Percentiles rank a stretch among this genome's conserved stretches.
These are phyloP conservation scores for Starmerella ratchasimensis DNA, from an alignment of 805 yeast genomes.

Conservation along the genomic window DNA sequence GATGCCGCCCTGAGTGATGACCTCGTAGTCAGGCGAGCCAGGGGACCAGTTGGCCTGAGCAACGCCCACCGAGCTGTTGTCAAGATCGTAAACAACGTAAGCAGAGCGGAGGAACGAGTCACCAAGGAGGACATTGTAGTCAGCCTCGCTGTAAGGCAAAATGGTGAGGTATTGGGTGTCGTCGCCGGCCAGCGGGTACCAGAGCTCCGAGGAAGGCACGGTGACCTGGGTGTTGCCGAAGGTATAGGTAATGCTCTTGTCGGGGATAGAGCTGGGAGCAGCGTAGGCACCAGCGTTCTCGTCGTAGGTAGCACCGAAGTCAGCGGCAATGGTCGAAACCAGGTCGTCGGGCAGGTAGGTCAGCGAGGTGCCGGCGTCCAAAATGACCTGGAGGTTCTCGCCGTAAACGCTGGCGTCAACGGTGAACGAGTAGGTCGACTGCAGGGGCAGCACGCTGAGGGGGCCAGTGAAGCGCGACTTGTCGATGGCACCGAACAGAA, in stretches of 20 bases:
- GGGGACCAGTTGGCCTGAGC: slow-evolving; percentile 34
- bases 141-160: slow-evolving; percentile 12
- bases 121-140: slow-evolving; percentile 36
- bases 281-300: slow-evolving; percentile 4
- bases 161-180: slow-evolving; percentile 5
- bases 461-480: slow-evolving; percentile 43
- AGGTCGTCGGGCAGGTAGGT: slow-evolving; percentile 30
- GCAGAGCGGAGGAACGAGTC: slow-evolving; percentile 51
- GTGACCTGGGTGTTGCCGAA: slow-evolving; percentile 17
- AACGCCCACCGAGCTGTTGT: slow-evolving; percentile 39
- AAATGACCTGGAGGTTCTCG: slow-evolving; percentile 9
- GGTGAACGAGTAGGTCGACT: not conserved
- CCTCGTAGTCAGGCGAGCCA: slow-evolving; percentile 21
- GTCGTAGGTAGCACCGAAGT: slow-evolving; percentile 7
- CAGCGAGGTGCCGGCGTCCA: slow-evolving; percentile 42
- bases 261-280: not conserved
- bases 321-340: slow-evolving; percentile 5
- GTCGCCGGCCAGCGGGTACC: not conserved
- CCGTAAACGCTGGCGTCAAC: slow-evolving; percentile 12
- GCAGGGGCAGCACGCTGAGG: slow-evolving; percentile 16
- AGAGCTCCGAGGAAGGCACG: slow-evolving; percentile 20
- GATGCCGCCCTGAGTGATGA: slow-evolving; percentile 13
- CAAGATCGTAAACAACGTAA: slow-evolving; percentile 54
- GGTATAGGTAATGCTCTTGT: slow-evolving; percentile 7
- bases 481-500: slow-evolving; percentile 54